Conservation (phyloP, 2,329 filamentous ascomycete species). For the Fusarium robinianum region DNA sequence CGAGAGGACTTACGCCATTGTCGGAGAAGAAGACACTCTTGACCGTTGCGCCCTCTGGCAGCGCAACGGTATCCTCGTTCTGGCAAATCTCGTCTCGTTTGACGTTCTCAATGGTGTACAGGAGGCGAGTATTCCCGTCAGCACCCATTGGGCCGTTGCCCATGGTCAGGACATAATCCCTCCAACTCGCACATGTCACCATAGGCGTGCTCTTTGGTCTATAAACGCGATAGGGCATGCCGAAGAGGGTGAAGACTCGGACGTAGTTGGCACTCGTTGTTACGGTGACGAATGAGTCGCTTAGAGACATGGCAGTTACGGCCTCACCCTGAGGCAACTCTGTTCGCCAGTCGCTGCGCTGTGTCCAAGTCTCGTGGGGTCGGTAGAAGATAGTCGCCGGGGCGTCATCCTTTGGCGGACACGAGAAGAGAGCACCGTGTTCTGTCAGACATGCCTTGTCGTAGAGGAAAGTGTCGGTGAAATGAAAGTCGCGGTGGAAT, state of each 20-base stretch:
- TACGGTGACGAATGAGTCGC: conserved; percentile 87
- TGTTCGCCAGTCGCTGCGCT: conserved; percentile 87
- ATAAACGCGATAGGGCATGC: conserved; percentile 86
- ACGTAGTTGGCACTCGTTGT: conserved; percentile 88
- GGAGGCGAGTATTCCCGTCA: conserved; percentile 75
- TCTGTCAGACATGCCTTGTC: conserved; percentile 94
- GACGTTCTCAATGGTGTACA: conserved; percentile 94
- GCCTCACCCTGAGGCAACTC: conserved; percentile 85
- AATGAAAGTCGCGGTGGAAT: conserved; percentile 91
- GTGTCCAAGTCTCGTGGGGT: conserved; percentile 95
- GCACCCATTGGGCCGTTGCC: conserved; percentile 86
- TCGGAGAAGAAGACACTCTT: conserved; percentile 91
- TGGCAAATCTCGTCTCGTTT: conserved; percentile 94
- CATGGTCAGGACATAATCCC: conserved; percentile 94
- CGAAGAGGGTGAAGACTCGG: conserved; percentile 89
- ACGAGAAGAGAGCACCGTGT: conserved; percentile 83
- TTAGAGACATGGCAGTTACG: conserved; percentile 85
- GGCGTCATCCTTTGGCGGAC: conserved; percentile 66
- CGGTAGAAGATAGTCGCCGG: conserved; percentile 92
- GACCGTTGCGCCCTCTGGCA: conserved; percentile 74
- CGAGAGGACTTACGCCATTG: conserved; percentile 66
- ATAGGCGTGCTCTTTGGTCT: conserved; percentile 88
- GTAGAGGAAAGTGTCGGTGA: conserved; percentile 93
- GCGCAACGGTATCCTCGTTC: conserved; percentile 86
- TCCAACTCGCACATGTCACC: conserved; percentile 91